phyloP scores from a whole-genome alignment of 768 basidiomycete species.

The Tricholoma bakamatsutake region DNA sequence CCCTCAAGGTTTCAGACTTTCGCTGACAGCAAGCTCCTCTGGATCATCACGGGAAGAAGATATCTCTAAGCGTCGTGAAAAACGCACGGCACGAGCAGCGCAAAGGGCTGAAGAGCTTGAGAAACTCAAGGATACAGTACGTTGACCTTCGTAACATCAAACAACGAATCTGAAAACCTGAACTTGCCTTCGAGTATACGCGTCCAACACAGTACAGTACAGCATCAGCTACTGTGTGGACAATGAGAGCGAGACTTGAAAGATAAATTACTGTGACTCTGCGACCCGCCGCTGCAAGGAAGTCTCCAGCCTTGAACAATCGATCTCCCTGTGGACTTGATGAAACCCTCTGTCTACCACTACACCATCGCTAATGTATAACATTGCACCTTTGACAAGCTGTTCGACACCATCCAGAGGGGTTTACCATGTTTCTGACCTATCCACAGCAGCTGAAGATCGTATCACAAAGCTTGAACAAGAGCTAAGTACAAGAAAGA shows the following conservation, averaged over 20 bases:
- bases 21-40: not conserved
- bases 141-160: not conserved
- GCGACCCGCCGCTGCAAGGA: no score
- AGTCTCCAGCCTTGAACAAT: no score
- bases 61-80: not conserved
- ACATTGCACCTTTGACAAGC: no score
- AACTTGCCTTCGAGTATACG: not conserved
- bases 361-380: no score
- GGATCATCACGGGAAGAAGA: not conserved
- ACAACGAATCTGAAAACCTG: no score
- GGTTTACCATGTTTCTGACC: no score
- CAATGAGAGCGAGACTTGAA: not conserved
- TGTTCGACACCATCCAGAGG: no score
- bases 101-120: not conserved
- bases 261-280: not conserved
- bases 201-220: not conserved
- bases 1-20: not conserved
- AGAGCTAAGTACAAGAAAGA: constrained; percentile 23
- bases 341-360: no score
- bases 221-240: not conserved
- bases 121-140: not conserved
- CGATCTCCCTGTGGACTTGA: no score
- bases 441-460: no score
- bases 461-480: no score
- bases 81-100: not conserved